Percentiles rank a stretch among this genome's conserved stretches.
These are phyloP conservation scores for Tetrahymena thermophila DNA, from an alignment of 73 alveolate species.

Conservation along the genomic window DNA sequence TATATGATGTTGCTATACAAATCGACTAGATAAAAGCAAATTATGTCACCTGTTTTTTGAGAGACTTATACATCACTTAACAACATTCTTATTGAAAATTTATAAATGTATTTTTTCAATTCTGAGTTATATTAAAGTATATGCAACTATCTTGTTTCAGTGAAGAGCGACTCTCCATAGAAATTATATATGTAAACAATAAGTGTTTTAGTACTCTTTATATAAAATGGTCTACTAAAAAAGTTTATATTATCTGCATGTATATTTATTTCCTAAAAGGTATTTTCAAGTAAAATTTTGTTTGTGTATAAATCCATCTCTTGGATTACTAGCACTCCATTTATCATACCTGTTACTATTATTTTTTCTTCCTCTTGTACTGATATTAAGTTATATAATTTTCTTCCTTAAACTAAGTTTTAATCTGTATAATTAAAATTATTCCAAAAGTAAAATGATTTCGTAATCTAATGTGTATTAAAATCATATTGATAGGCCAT, in stretches of 20 bases:
- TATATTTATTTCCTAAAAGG: neutral
- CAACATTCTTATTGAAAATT: neutral
- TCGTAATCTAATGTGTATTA: neutral
- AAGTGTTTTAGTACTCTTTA: too few species aligned
- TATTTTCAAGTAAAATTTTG: too few species aligned
- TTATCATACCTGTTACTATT: neutral
- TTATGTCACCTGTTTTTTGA: neutral
- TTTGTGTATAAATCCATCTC: neutral
- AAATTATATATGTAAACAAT: too few species aligned
- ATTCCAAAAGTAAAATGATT: neutral
- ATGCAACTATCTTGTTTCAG: neutral
- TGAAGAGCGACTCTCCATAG: too few species aligned
- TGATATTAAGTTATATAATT: too few species aligned
- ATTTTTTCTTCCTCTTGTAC: neutral
- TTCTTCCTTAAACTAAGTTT: neutral
- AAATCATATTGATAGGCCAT: neutral
- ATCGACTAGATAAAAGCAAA: neutral
- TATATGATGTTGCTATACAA: neutral
- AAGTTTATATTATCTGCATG: neutral
- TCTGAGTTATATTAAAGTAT: neutral
- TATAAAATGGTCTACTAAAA: neutral
- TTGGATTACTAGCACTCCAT: neutral
- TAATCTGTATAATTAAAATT: too few species aligned
- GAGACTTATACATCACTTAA: neutral
- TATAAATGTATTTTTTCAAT: too few species aligned